Evolutionary conservation across 164 flowering plant species (phyloP), one percentile per base, ranked within the genome.

Genomic region (Protea cynaroides): DNA sequence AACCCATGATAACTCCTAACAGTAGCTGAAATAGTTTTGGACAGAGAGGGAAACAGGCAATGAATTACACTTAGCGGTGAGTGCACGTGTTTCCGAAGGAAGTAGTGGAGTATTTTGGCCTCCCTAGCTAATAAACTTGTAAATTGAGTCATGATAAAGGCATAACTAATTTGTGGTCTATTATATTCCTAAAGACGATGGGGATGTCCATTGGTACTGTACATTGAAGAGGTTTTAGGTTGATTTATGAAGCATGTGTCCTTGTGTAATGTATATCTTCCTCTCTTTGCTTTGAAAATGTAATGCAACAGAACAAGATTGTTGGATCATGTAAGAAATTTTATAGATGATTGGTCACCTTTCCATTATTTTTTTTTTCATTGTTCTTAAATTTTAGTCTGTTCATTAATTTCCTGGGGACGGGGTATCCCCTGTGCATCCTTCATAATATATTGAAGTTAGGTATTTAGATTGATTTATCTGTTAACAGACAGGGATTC

Each of bases 21-120:
- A 64, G 71, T 61, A 43, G 64, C 54, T 70, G 50, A 59, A 62
- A 58, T 70, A 46, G 71, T 50, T 64, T 49, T 60, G 25, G 38
- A 64, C 7, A 29, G 4, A 15, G 36, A 17, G 17, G 59, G 7
- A 1, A 15, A 56, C 17, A 56, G 18, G 18, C 25, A 17, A 7
- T 13, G 5, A 18, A 9, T 24, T 8, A 11, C 13, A 0, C 3
- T 19, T 3, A 15, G 18, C 46, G 36, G 24, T 36, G 61, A 49
- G 23, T 3, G 46, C 46, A 40, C 34, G 4, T 29, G 34, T 3
- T 29, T 29, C 34, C 34, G 34, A 29, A 29, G 34, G 34, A 29
- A 3, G 34, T 29, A 29, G 34, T 29, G 34, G 34, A 29, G 34
- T 3, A 29, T 29, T 5, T 2, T 2, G 34, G 8, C 46, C 0